Percentiles rank a stretch among this genome's conserved stretches.
These are phyloP conservation scores for Yamadazyma dendronema DNA, from an alignment of 1,139 yeast genomes.

Conservation along the genomic window DNA sequence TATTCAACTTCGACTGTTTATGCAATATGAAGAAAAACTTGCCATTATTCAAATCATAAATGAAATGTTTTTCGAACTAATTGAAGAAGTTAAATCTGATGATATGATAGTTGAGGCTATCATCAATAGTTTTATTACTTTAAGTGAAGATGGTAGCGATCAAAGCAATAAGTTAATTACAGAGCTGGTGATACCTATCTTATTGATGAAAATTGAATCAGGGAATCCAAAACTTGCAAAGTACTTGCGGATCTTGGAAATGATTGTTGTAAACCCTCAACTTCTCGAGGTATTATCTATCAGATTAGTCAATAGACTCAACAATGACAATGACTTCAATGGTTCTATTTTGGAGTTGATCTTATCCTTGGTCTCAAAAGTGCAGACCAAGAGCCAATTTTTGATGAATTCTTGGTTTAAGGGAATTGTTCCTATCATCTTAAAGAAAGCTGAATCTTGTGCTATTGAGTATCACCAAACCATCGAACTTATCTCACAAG, in stretches of 20 bases:
- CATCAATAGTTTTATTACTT: conserved; percentile 51
- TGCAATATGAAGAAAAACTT: conserved; percentile 54
- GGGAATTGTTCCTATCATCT: conserved; percentile 29
- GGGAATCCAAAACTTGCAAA: conserved; percentile 20
- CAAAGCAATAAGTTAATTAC: conserved; percentile 39
- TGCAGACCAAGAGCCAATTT: conserved; percentile 26
- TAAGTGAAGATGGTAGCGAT: conserved; percentile 39
- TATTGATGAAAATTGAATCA: conserved; percentile 50
- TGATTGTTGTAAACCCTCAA: conserved; percentile 43
- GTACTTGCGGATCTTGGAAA: conserved; percentile 44
- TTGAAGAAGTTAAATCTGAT: conserved; percentile 40
- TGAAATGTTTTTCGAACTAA: conserved; percentile 44
- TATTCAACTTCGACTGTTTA: conserved; percentile 43
- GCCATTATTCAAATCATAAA: conserved; percentile 66
- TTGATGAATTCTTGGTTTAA: conserved; percentile 45
- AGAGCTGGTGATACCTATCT: conserved; percentile 58
- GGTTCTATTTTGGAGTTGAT: conserved; percentile 24
- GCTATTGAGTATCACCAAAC: conserved; percentile 4
- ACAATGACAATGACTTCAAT: conserved; percentile 11
- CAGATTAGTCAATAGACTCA: conserved; percentile 43
- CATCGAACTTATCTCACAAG: conserved; percentile 34
- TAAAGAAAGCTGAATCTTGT: conserved; percentile 6
- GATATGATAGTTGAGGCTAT: conserved; percentile 35
- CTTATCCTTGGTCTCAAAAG: conserved; percentile 21
- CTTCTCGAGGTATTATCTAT: conserved; percentile 51